Evolutionary conservation across 192 early-diverging fungal species (phyloP).

Genomic region (Backusella parvicylindrica): DNA sequence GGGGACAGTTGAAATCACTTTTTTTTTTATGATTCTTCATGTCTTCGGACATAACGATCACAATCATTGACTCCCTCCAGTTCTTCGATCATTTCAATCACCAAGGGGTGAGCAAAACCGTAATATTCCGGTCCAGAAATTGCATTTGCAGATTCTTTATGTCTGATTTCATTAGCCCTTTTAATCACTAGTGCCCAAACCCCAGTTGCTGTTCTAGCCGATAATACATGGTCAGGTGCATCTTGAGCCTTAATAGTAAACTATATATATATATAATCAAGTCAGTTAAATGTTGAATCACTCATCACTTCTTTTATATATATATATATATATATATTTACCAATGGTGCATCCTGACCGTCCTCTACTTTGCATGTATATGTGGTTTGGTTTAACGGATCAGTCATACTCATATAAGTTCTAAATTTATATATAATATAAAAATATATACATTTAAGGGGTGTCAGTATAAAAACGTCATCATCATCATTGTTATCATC

Average conservation of each 20-base stretch:
- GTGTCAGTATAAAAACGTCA: neutral
- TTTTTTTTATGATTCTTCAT: neutral
- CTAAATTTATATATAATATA: no score
- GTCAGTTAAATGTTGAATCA: neutral
- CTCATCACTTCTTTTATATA: neutral
- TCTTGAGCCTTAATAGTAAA: conserved; percentile 73
- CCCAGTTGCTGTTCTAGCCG: conserved; percentile 65
- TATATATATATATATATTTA: conserved; percentile 5
- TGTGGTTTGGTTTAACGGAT: conserved; percentile 48
- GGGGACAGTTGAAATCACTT: neutral
- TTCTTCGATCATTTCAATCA: conserved; percentile 75
- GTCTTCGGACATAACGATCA: conserved; percentile 44
- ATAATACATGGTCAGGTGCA: conserved; percentile 50
- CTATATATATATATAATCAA: conserved; percentile 4
- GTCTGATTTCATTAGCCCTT: conserved; percentile 65
- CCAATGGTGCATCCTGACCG: conserved; percentile 59
- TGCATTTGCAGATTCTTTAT: conserved; percentile 62
- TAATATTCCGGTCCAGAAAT: conserved; percentile 83
- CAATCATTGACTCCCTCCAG: conserved; percentile 65
- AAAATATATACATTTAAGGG: neutral
- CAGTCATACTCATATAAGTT: conserved; percentile 62
- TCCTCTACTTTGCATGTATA: conserved; percentile 71
- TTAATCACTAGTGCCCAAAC: conserved; percentile 73
- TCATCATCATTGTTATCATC: neutral
- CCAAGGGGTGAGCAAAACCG: conserved; percentile 76